Base-by-base conservation (phyloP, 306 rosid species). In the Senna siamea region DNA sequence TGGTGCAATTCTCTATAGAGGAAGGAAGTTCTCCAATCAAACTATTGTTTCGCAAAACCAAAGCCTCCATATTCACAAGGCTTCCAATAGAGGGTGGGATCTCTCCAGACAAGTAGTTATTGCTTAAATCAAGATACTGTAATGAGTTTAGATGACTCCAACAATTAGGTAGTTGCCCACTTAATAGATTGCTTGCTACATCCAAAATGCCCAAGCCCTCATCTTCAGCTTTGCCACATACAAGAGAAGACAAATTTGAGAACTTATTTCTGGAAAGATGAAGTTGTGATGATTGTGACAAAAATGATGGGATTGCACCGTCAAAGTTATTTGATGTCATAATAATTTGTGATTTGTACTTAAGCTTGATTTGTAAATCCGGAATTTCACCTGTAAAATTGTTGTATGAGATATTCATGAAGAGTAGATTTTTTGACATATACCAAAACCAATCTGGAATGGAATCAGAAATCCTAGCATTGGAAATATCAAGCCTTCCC, bases 361-460 rank as follows among this genome's bases (percentile, higher is more conserved):
- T 0, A 14, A 7, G 5, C 28, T 41, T 52, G 9, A 62, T 9
- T 19, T 59, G 53, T n/a, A 71, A 20, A 64, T 72, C 64, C 1
- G 78, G 82, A 64, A 72, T 78, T 34, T 9, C 0, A 52, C 76
- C 66, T 0, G 1, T 7, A 10, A 78, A 61, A 53, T 44, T 70
- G 50, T 78, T 78, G 52, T 14, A 2, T 41, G 73, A 70, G 44
- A 78, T 63, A 72, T 78, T 20, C 23, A 70, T 0, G 0, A 0
- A 0, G 0, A 0, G 0, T 0, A 30, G 9, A 10, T 1, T 8
- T 7, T 43, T 67, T 0, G 13, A 14, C 0, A 30, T 51, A 3
- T 1, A 3, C 81, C 81, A 78, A 62, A 78, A 53, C 69, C 68
- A 53, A 0, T 67, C 46, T 2, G 79, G 79, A 7, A 74, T 20